Evolutionary conservation across 805 yeast genomes (phyloP), one percentile per base, ranked within the genome.

Genomic region (Metschnikowia noctiluminum): DNA sequence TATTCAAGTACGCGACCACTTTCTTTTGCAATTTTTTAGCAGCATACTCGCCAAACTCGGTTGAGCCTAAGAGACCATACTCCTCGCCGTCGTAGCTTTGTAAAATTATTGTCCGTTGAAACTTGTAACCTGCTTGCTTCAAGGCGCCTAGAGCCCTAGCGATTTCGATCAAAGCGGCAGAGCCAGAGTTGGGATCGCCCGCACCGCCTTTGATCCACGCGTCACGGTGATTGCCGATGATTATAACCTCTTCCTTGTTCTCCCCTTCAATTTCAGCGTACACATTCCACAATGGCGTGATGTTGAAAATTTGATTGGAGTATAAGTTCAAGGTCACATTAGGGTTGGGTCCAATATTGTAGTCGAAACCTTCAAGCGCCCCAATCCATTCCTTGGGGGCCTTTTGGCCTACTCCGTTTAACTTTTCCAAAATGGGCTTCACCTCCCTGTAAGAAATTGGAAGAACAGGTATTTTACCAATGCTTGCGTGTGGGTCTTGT

Each of bases 31-130:
- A 63, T 30, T 59, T 59, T 27, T 69, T 60, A 2, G 74, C 75
- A 47, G 79, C 70, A 46, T 80, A 81, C 62, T 87, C 92, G 6
- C 84, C 89, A 69, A 76, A 86, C 58, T 88, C 94, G 0, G 94
- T 84, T 0, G 90, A 81, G 1, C 96, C 96, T 30, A 88, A 55
- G 46, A 82, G 68, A 0, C 87, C 92, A 53, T 78, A 79, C 59
- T 84, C 89, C 55, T 83, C 90, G 34, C 88, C 95, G 65, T 89
- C 96, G 90, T 90, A 89, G 28, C 87, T 81, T 0, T 85, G 84
- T 40, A 89, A 71, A 46, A 80, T 73, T 26, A 89, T 82, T 0
- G 90, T 80, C 58, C 94, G 71, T 43, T 78, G 63, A 10, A 95
- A 95, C 58, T 76, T 78, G 91, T 91, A 88, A 8, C 89, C 89